Percentiles rank a stretch among this genome's conserved stretches.
These are phyloP conservation scores for Zygosaccharomyces pseudobailii DNA, from an alignment of 1,139 yeast genomes.

Conservation along the genomic window DNA sequence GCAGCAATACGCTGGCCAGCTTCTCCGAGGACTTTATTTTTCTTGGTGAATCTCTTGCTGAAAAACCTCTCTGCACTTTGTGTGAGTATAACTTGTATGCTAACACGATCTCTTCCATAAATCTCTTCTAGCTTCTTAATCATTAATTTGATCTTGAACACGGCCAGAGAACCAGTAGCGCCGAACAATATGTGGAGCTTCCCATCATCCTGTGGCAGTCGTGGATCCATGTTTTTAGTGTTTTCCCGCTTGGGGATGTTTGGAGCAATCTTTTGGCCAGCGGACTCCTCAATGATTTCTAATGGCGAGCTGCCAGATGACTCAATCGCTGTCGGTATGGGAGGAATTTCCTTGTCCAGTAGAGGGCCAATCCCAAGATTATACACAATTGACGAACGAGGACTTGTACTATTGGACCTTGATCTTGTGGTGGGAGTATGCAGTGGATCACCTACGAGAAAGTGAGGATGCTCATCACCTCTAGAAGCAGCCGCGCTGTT, in stretches of 20 bases:
- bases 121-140: constrained; percentile 74
- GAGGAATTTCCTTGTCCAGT: constrained; percentile 8
- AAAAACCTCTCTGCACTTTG: constrained; percentile 80
- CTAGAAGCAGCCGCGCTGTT: constrained; percentile 1
- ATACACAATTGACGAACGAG: constrained; percentile 17
- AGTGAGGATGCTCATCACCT: constrained; percentile 68
- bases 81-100: constrained; percentile 78
- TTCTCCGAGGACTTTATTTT: constrained; percentile 10
- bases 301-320: constrained; percentile 5
- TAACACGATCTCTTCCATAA: constrained; percentile 63
- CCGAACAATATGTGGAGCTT: constrained; percentile 82
- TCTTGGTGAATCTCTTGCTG: constrained; percentile 38
- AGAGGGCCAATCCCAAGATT: constrained; percentile 3
- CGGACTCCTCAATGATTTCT: constrained; percentile 22
- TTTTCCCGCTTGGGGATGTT: constrained; percentile 40
- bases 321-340: constrained; percentile 4
- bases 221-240: constrained; percentile 61
- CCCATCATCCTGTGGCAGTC: constrained; percentile 88
- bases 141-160: constrained; percentile 68
- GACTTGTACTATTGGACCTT: constrained; percentile 38
- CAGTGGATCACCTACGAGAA: constrained; percentile 65
- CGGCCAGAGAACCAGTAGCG: constrained; percentile 84
- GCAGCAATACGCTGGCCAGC: constrained; percentile 8
- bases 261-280: constrained; percentile 21
- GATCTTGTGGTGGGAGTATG: constrained; percentile 39